phyloP scores from a whole-genome alignment of 1,284 basidiomycete species.

The Leccinum griseonigrum region DNA sequence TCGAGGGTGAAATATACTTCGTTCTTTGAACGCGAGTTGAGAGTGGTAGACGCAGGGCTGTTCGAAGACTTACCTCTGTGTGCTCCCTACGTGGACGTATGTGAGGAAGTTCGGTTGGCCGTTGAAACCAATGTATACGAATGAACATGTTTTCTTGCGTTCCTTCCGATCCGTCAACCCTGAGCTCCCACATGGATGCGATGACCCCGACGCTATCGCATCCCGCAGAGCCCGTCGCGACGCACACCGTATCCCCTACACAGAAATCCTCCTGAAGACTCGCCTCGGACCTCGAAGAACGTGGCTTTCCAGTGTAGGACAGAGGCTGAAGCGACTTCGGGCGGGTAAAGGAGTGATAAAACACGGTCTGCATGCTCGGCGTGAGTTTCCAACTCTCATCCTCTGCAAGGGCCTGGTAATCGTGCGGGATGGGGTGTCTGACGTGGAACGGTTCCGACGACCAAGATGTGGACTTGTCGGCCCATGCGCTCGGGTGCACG shows the following conservation, averaged over 20 bases:
- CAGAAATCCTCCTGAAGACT: constrained; percentile 37
- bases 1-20: constrained; percentile 67
- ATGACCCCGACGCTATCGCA: constrained; percentile 65
- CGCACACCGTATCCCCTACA: constrained; percentile 63
- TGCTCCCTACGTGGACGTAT: constrained; percentile 56
- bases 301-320: constrained; percentile 27
- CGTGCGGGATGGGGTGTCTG: constrained; percentile 36
- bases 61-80: constrained; percentile 43
- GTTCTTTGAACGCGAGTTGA: constrained; percentile 42
- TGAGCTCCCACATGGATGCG: constrained; percentile 61
- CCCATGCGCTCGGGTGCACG: constrained; percentile 29
- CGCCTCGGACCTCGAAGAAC: constrained; percentile 20
- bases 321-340: constrained; percentile 13
- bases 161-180: constrained; percentile 27
- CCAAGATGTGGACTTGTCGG: constrained; percentile 40
- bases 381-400: constrained; percentile 29
- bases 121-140: constrained; percentile 69
- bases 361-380: constrained; percentile 23
- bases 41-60: neutral
- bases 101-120: constrained; percentile 56
- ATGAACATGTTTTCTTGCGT: constrained; percentile 42
- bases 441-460: constrained; percentile 37
- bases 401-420: constrained; percentile 35
- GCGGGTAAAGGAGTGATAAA: constrained; percentile 35
- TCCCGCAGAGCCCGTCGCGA: constrained; percentile 50